Conservation (phyloP, 1,284 basidiomycete genomes). For the Vanrija pseudolonga region DNA sequence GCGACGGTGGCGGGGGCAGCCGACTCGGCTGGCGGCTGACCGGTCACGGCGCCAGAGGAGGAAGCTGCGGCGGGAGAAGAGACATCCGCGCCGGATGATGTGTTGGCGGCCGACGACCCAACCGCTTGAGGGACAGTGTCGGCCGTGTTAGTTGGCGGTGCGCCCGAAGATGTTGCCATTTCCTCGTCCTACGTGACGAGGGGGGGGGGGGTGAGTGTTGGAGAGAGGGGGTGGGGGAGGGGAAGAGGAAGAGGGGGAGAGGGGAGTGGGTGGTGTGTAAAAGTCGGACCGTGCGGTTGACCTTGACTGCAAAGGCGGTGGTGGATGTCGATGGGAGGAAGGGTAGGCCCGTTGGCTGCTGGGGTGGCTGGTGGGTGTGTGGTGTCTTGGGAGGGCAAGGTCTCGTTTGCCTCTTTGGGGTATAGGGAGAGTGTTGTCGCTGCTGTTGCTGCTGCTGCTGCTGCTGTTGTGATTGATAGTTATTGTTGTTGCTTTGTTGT, state of each 20-base stretch:
- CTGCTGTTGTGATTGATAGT: not conserved
- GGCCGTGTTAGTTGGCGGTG: not conserved
- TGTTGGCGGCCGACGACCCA: too few species aligned
- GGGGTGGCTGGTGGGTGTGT: not conserved
- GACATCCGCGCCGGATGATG: too few species aligned
- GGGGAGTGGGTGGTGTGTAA: not conserved
- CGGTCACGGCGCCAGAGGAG: not conserved
- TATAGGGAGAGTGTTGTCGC: too few species aligned
- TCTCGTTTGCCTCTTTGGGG: too few species aligned
- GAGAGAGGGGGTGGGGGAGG: not conserved
- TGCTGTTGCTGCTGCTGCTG: too few species aligned
- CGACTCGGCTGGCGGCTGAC: not conserved
- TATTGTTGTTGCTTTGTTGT: not conserved
- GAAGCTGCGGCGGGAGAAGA: too few species aligned
- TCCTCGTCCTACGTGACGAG: constrained; percentile 10
- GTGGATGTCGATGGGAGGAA: not conserved
- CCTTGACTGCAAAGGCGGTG: not conserved
- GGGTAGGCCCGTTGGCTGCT: not conserved
- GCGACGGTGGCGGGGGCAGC: not conserved
- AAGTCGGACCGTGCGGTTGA: not conserved
- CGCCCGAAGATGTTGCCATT: constrained; percentile 14
- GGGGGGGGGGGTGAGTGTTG: not conserved
- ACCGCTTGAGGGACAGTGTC: too few species aligned
- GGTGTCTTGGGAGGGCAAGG: too few species aligned
- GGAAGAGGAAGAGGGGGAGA: not conserved